These are phyloP conservation scores for Hymenoscyphus infarciens DNA, from an alignment of 2,329 filamentous ascomycete genomes.

Conservation along the genomic window DNA sequence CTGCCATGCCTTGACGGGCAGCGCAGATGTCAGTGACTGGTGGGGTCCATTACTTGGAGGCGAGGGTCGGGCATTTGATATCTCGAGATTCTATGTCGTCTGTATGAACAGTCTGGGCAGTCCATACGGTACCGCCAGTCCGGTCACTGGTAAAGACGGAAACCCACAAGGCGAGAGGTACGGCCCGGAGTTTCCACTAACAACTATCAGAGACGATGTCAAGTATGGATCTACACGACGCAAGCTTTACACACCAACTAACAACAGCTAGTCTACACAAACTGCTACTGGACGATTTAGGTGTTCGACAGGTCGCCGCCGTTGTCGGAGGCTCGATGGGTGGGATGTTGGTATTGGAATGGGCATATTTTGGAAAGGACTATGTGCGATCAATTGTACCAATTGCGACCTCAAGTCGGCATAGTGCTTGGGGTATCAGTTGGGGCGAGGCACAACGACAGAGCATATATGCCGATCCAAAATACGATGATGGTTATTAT, in stretches of 20 bases:
- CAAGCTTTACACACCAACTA: constrained; percentile 17
- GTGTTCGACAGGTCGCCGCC: constrained; percentile 72
- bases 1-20: constrained; percentile 82
- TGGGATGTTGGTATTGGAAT: constrained; percentile 87
- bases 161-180: constrained; percentile 72
- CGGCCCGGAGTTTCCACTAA: constrained; percentile 93
- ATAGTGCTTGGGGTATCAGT: constrained; percentile 87
- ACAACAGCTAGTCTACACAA: constrained; percentile 64
- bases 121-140: constrained; percentile 83
- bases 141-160: constrained; percentile 83
- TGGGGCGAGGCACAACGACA: constrained; percentile 87
- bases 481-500: constrained; percentile 98
- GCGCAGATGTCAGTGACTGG: constrained; percentile 82
- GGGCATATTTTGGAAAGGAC: constrained; percentile 84
- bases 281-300: constrained; percentile 74
- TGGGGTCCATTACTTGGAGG: constrained; percentile 81
- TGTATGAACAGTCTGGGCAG: constrained; percentile 85
- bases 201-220: constrained; percentile 93
- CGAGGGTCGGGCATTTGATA: constrained; percentile 75
- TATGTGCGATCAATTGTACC: constrained; percentile 79
- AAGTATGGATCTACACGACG: constrained; percentile 56
- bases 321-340: constrained; percentile 83
- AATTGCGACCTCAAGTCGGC: constrained; percentile 78
- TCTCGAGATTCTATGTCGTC: constrained; percentile 77
- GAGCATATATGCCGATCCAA: constrained; percentile 96